These are phyloP conservation scores for Petunia secreta DNA, from an alignment of 257 asterid genomes.

Conservation along the genomic window DNA sequence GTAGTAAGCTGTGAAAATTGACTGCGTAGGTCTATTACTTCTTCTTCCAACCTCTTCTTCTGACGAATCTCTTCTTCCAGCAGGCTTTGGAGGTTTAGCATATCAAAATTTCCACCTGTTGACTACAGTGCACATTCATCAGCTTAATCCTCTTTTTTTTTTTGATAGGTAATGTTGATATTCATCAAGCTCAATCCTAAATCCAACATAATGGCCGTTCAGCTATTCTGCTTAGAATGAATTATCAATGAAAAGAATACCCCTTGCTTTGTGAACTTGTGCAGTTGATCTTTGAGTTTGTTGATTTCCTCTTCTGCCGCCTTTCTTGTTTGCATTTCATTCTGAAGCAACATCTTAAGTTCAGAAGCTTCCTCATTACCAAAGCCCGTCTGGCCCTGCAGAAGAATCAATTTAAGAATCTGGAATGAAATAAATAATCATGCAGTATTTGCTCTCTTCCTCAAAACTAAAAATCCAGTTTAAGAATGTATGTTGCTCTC, in stretches of 20 bases:
- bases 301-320: slow-evolving; percentile 86
- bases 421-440: slow-evolving; percentile 24
- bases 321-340: slow-evolving; percentile 68
- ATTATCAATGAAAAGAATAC: slow-evolving; percentile 42
- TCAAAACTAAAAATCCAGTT: slow-evolving; percentile 2
- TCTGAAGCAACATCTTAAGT: slow-evolving; percentile 71
- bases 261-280: slow-evolving; percentile 56
- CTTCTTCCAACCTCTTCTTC: slow-evolving; percentile 92
- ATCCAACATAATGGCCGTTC: slow-evolving; percentile 21
- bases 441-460: background rate
- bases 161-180: slow-evolving; percentile 3
- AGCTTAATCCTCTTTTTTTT: background rate
- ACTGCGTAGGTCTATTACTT: slow-evolving; percentile 73
- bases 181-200: slow-evolving; percentile 32
- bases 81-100: slow-evolving; percentile 61
- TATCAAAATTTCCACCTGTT: slow-evolving; percentile 66
- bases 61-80: slow-evolving; percentile 81
- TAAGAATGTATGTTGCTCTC: background rate
- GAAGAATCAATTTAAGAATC: slow-evolving; percentile 37
- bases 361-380: slow-evolving; percentile 60
- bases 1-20: slow-evolving; percentile 68
- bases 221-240: slow-evolving; percentile 22
- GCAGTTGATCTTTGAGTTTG: slow-evolving; percentile 59
- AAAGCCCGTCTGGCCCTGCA: slow-evolving; percentile 51
- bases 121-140: slow-evolving; percentile 50